Conservation (phyloP, 805 yeast species). For the Wickerhamomyces sydowiorum region DNA sequence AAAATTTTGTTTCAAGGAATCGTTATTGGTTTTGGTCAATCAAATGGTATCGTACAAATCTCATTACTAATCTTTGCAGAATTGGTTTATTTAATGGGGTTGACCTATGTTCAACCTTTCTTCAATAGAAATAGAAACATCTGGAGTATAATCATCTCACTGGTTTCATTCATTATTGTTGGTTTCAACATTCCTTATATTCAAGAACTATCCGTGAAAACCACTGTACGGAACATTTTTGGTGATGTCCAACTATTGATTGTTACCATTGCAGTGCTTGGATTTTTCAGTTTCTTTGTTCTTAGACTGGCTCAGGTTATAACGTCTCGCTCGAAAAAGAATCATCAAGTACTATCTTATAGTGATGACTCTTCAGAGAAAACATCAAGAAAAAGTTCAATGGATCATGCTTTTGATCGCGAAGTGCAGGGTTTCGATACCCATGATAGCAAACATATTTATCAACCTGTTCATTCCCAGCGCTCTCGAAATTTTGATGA, state of each 20-base stretch:
- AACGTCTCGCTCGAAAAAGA: not conserved
- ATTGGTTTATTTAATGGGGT: constrained; percentile 20
- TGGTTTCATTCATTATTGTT: constrained; percentile 34
- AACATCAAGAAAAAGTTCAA: not conserved
- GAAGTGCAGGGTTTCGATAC: not conserved
- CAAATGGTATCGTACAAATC: constrained; percentile 40
- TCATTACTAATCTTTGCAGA: constrained; percentile 32
- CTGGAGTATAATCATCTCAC: constrained; percentile 28
- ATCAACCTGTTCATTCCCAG: too few relatives aligned
- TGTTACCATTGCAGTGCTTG: constrained; percentile 1
- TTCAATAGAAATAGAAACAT: constrained; percentile 24
- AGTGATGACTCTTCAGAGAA: not conserved
- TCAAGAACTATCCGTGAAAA: constrained; percentile 29
- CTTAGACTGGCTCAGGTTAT: constrained; percentile 3
- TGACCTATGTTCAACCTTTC: constrained; percentile 25
- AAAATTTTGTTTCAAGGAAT: constrained; percentile 31
- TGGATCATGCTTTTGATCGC: not conserved
- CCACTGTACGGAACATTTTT: constrained; percentile 33
- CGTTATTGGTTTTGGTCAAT: constrained; percentile 39
- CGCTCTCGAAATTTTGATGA: not conserved
- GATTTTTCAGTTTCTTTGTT: constrained; percentile 5
- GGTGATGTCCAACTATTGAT: constrained; percentile 20
- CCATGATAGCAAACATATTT: too few relatives aligned
- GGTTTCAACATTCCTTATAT: constrained; percentile 40
- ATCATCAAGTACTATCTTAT: not conserved